Percentiles rank a stretch among this genome's conserved stretches.
These are phyloP conservation scores for Hymenotorrendiella dingleyae DNA, from an alignment of 2,329 filamentous ascomycete species.

Conservation along the genomic window DNA sequence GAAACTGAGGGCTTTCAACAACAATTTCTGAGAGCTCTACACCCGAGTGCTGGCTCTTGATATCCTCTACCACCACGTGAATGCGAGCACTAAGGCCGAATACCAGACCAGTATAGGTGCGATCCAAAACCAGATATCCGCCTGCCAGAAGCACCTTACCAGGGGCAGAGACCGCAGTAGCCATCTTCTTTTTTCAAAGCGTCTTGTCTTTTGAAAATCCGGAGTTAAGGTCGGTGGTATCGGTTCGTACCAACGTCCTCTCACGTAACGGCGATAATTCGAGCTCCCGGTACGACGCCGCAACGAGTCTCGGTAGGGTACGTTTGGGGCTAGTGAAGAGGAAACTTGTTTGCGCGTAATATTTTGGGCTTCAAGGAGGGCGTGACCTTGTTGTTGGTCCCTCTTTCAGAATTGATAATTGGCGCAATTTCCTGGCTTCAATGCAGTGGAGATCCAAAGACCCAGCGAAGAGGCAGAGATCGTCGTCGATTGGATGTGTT, in stretches of 20 bases:
- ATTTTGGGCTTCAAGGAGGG: neutral
- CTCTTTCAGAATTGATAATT: neutral
- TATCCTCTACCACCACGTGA: slow-evolving; percentile 54
- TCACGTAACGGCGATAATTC: too few species aligned
- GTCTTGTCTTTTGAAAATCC: too few species aligned
- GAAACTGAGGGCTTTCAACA: slow-evolving; percentile 88
- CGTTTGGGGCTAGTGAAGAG: too few species aligned
- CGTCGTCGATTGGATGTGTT: neutral
- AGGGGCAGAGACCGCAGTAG: slow-evolving; percentile 67
- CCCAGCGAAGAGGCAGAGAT: too few species aligned
- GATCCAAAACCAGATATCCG: slow-evolving; percentile 90
- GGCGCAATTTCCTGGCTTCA: neutral
- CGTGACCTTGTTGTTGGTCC: neutral
- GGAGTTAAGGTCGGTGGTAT: neutral
- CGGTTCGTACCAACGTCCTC: too few species aligned
- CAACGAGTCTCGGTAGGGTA: too few species aligned
- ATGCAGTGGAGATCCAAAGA: neutral
- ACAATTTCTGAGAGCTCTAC: slow-evolving; percentile 67
- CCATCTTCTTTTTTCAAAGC: too few species aligned
- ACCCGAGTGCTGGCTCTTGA: slow-evolving; percentile 53
- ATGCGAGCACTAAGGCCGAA: slow-evolving; percentile 63
- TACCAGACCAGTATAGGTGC: slow-evolving; percentile 71
- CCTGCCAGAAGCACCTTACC: slow-evolving; percentile 94
- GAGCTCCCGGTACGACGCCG: too few species aligned
- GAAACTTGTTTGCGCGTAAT: neutral